A percentile compares a stretch with the other conserved stretches of the same genome.
Conservation (phyloP, 148 eudicot species). For the Pouteria glomerata region DNA sequence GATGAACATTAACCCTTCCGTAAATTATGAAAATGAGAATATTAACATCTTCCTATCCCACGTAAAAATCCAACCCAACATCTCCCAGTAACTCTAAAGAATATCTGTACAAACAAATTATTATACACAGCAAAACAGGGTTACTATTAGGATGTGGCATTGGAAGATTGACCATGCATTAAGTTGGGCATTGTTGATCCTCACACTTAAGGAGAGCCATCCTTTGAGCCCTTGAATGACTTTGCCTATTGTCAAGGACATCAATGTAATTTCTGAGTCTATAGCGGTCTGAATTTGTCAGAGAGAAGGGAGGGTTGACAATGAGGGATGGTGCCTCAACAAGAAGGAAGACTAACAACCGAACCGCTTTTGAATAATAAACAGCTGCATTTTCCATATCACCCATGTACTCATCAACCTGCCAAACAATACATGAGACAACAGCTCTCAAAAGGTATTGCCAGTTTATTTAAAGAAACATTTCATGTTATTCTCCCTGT, state of each 20-base stretch:
- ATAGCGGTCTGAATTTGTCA: slow-evolving; percentile 69
- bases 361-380: slow-evolving; percentile 69
- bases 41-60: slow-evolving; percentile 24
- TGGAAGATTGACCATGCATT: slow-evolving; percentile 9
- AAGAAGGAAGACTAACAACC: slow-evolving; percentile 58
- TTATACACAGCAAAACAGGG: slow-evolving; percentile 33
- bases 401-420: slow-evolving; percentile 92
- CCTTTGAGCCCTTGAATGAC: slow-evolving; percentile 65
- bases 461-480: background rate
- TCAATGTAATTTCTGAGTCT: slow-evolving; percentile 68
- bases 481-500: background rate
- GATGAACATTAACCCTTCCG: background rate
- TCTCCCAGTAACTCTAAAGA: slow-evolving; percentile 44
- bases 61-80: slow-evolving; percentile 20
- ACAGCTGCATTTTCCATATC: slow-evolving; percentile 45
- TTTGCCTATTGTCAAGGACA: slow-evolving; percentile 67
- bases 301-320: slow-evolving; percentile 87
- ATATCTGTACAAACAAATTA: slow-evolving; percentile 60
- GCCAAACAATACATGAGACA: slow-evolving; percentile 20
- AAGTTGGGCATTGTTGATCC: slow-evolving; percentile 35
- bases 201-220: slow-evolving; percentile 60
- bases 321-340: slow-evolving; percentile 77
- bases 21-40: slow-evolving; percentile 15
- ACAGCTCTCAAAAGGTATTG: background rate
- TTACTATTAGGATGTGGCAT: slow-evolving; percentile 15